These are phyloP conservation scores for Priceomyces haplophilus DNA, from an alignment of 805 yeast species.

Conservation along the genomic window DNA sequence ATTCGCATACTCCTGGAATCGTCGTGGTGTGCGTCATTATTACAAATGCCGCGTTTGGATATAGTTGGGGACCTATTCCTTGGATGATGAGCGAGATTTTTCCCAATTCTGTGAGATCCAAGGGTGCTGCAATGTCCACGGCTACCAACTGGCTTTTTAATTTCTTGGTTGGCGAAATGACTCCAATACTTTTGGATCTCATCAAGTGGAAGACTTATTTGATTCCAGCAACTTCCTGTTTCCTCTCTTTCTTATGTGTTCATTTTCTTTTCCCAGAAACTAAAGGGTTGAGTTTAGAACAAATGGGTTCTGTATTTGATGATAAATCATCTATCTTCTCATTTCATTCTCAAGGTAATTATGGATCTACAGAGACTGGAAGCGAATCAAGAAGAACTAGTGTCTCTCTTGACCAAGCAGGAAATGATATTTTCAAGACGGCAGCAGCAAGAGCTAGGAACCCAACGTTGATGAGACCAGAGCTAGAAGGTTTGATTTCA, in stretches of 20 bases:
- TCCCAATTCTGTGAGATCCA: conserved; percentile 79
- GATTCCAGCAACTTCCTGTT: conserved; percentile 76
- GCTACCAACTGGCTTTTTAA: conserved; percentile 93
- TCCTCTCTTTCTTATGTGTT: conserved; percentile 69
- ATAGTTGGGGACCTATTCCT: conserved; percentile 93
- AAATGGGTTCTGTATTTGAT: conserved; percentile 88
- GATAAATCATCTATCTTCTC: conserved; percentile 47
- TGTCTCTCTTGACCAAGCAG: conserved; percentile 9
- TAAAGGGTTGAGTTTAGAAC: conserved; percentile 82
- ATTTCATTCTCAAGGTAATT: conserved; percentile 28
- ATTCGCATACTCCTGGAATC: conserved; percentile 54
- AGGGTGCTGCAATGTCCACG: conserved; percentile 87
- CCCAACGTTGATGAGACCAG: conserved; percentile 29
- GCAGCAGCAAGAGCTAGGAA: conserved; percentile 45
- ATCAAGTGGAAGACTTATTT: conserved; percentile 80
- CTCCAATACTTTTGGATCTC: conserved; percentile 75
- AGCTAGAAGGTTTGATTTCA: conserved; percentile 28
- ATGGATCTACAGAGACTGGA: conserved; percentile 15
- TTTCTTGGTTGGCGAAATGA: conserved; percentile 87
- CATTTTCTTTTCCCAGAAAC: conserved; percentile 82
- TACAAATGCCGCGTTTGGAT: conserved; percentile 82
- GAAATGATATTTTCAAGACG: conserved; percentile 19
- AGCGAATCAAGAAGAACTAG: conserved; percentile 17
- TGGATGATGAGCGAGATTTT: conserved; percentile 90
- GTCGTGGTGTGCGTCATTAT: conserved; percentile 77